Evolutionary conservation across 306 rosid species (phyloP), one percentile per base, ranked within the genome.

Genomic region (Astragalus glycyphyllos): DNA sequence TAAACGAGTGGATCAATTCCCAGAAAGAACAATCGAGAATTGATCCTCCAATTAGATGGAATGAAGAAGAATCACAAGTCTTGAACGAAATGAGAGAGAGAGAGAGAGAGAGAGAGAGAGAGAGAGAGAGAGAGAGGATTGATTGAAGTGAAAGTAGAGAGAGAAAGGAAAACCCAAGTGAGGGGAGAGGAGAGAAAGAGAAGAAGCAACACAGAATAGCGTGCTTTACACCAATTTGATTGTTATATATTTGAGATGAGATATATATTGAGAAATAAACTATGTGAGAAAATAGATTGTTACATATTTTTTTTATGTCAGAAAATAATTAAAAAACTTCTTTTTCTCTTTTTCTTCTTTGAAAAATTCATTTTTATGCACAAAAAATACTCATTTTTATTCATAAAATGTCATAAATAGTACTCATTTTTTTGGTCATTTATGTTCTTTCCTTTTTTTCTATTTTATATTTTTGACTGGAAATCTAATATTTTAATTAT

Each of bases 1-100:
- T 68, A 8, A 8, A 49, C 69, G 56, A 64, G 15, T 59, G 84
- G 91, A 87, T 87, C 91, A 87, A 88, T 77, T 65, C 74, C 71
- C 69, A 20, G 42, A 34, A 81, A 77, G 56, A 86, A 41, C 0
- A 64, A 80, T 82, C 90, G 79, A 81, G 78, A 44, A 69, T 53
- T 44, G 84, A 61, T 79, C 38, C 62, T 35, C 62, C 37, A 84
- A 71, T 68, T 45, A 31, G 35, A 72, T 0, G 6, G 14, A 31
- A 42, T 75, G 12, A 34, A 45, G 12, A 34, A 45, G 77, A 79
- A 51, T 58, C 63, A 54, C 4, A 81, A 83, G 51, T 76, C 6
- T 13, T n/a, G 31, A 75, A 50, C 35, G 61, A 54, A 55, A 73
- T 77, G 65, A 51, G 68, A 65, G 38, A 50, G 35, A 57, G 58